Evolutionary conservation across 768 basidiomycete genomes (phyloP).

Genomic region (Russula dissimulans): DNA sequence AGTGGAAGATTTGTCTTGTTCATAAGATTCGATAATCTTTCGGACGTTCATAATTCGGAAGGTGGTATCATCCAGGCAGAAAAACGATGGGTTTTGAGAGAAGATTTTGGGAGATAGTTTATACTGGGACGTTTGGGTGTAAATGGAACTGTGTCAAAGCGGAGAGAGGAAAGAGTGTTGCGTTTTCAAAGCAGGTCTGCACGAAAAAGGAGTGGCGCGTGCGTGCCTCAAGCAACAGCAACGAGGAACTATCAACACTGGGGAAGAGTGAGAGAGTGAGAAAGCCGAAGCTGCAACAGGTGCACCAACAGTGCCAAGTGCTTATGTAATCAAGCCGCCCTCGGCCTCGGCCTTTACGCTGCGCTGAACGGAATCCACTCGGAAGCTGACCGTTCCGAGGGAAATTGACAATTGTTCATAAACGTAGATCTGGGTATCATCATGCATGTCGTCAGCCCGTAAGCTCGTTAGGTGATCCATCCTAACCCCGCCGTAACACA

Average conservation of each 20-base stretch:
- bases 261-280: background rate
- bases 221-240: conserved; percentile 5
- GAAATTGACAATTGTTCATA: too few species aligned
- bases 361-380: too few species aligned
- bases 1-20: background rate
- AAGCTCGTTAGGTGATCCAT: too few species aligned
- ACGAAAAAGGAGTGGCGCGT: background rate
- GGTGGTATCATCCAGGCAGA: conserved; percentile 1
- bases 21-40: conserved; percentile 10
- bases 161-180: background rate
- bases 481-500: conserved; percentile 5
- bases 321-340: background rate
- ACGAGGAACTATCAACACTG: background rate
- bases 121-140: background rate
- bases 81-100: background rate
- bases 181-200: background rate
- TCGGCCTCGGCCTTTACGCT: too few species aligned
- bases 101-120: background rate
- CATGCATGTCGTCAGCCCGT: background rate
- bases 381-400: too few species aligned
- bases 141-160: background rate
- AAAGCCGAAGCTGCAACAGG: background rate
- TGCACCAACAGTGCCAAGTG: too few species aligned
- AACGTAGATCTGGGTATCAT: background rate
- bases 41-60: conserved; percentile 8